Evolutionary conservation across 306 rosid genomes (phyloP), one percentile per base, ranked within the genome.

Genomic region (Styphnolobium japonicum): DNA sequence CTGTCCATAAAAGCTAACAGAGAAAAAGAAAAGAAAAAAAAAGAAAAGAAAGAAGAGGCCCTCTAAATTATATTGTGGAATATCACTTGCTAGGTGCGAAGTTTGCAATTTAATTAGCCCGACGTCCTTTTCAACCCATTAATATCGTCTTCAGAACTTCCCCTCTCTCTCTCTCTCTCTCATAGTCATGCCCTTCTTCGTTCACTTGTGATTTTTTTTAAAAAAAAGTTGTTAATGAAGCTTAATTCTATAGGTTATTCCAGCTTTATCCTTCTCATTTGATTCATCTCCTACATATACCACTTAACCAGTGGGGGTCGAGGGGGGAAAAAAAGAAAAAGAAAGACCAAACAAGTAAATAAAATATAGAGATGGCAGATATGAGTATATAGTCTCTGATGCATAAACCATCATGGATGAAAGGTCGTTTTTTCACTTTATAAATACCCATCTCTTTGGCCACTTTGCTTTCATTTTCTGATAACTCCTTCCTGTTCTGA

Each of bases 401-500:
- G 84, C 86, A 85, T 78, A 86, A 85, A 76, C 63, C 53, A 84
- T 63, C 71, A 58, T 78, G 88, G 84, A 86, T 82, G 81, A 86
- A 71, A 85, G 72, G 87, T 85, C 85, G 21, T 72, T 86, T 84
- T 85, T 77, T 67, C 65, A 77, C 89, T 86, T 86, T 87, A 93
- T 91, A 93, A 89, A 93, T 84, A 81, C 84, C 89, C 80, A 56
- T 82, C 71, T 78, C 92, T 79, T 67, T 33, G 46, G 70, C 78
- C 83, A 73, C 87, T 83, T 79, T 85, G 82, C 90, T 86, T 85
- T 90, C 87, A 82, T 88, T 89, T 90, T 83, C 82, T 88, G 77
- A 73, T 78, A 81, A 85, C 84, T 71, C 86, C 83, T 72, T 68
- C 76, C 77, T 48, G 64, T 84, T 84, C 73, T 80, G 78, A 78